Evolutionary conservation across 106 monocot species (phyloP).

Genomic region (Apostasia shenzhenica): DNA sequence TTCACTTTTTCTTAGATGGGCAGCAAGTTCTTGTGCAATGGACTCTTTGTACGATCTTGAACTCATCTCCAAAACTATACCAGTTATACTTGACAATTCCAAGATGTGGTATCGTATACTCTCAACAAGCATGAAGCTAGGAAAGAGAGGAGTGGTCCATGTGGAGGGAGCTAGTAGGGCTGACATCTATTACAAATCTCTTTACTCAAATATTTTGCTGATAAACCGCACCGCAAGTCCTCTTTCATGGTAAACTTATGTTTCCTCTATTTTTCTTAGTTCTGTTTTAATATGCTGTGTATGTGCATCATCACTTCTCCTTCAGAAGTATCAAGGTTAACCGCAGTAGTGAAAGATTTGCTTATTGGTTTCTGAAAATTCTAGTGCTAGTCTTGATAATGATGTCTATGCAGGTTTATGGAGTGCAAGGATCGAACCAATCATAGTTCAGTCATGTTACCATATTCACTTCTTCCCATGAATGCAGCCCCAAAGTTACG

Average conservation of each 20-base stretch:
- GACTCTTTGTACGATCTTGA: conserved; percentile 89
- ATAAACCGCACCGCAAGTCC: conserved; percentile 92
- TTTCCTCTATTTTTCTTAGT: not conserved
- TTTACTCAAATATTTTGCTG: conserved; percentile 58
- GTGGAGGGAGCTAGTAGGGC: conserved; percentile 39
- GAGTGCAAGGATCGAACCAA: conserved; percentile 95
- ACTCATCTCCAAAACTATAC: conserved; percentile 64
- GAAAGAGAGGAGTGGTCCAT: conserved; percentile 41
- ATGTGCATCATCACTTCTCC: not conserved
- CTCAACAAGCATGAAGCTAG: conserved; percentile 63
- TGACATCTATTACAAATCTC: conserved; percentile 50
- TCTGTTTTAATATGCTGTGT: not conserved
- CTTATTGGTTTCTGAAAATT: conserved; percentile 3
- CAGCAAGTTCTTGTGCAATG: conserved; percentile 86
- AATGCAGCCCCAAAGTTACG: conserved; percentile 69
- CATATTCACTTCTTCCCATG: conserved; percentile 81
- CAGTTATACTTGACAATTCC: conserved; percentile 85
- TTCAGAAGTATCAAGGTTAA: not conserved
- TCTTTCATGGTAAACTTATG: conserved; percentile 74
- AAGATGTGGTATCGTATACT: conserved; percentile 66
- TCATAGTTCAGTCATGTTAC: conserved; percentile 60
- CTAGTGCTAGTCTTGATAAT: conserved; percentile 42
- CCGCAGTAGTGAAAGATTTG: no score
- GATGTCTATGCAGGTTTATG: conserved; percentile 86
- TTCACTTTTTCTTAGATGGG: conserved; percentile 46